phyloP scores from a whole-genome alignment of 169 alveolate species.

The Eimeria sp. region DNA sequence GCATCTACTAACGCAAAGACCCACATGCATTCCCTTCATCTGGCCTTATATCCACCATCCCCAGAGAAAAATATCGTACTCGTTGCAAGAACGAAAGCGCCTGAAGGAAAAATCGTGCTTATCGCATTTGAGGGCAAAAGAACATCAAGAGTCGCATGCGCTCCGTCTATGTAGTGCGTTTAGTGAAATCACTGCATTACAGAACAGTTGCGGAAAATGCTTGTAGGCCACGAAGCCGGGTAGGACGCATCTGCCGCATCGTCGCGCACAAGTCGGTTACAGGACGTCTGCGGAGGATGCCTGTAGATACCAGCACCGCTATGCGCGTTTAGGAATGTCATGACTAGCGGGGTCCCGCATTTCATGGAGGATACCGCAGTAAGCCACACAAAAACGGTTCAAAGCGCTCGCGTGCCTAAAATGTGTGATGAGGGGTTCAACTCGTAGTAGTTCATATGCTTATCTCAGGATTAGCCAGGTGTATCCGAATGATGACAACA shows the following conservation, averaged over 20 bases:
- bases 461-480: background rate
- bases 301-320: background rate
- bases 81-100: background rate
- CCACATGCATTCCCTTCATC: background rate
- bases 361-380: background rate
- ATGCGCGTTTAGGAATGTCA: no score
- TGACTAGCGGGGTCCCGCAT: background rate
- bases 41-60: background rate
- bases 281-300: no score
- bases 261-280: no score
- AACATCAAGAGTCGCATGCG: background rate
- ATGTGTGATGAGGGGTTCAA: background rate
- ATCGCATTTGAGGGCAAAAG: background rate
- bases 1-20: background rate
- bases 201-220: background rate
- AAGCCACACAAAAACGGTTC: background rate
- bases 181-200: background rate
- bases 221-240: no score
- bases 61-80: background rate
- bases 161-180: background rate
- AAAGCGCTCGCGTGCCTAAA: background rate
- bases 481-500: background rate
- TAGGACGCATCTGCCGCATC: no score
- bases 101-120: background rate
- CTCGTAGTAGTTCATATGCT: background rate